Evolutionary conservation across 305 asterid genomes (phyloP).

Genomic region (Fraxinus sp.): DNA sequence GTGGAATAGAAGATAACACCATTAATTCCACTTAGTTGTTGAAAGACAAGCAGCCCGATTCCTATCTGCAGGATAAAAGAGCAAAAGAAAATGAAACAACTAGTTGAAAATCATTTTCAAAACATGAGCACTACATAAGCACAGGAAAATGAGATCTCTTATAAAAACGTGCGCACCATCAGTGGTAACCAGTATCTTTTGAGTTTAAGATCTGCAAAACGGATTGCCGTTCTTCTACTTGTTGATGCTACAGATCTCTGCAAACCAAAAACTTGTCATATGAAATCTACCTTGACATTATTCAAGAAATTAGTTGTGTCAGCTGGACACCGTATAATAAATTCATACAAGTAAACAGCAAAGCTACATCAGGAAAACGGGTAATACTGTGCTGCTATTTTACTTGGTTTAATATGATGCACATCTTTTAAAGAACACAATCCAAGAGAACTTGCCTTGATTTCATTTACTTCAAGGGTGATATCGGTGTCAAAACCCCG

Average conservation of each 20-base stretch:
- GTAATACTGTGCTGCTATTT: background rate
- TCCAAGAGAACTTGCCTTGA: constrained; percentile 51
- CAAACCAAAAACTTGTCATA: constrained; percentile 16
- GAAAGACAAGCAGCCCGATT: constrained; percentile 70
- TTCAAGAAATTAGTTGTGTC: constrained; percentile 16
- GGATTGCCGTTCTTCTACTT: constrained; percentile 67
- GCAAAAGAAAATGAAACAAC: constrained; percentile 3
- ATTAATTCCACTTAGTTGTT: constrained; percentile 78
- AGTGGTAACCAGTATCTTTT: constrained; percentile 95
- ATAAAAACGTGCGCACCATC: constrained; percentile 43
- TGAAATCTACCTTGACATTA: constrained; percentile 4
- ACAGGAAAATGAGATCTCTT: constrained; percentile 5
- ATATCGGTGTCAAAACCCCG: constrained; percentile 93
- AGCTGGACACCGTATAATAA: background rate
- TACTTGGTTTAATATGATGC: background rate
- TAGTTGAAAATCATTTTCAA: constrained; percentile 4
- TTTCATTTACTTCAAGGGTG: constrained; percentile 79
- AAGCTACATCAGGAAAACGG: background rate
- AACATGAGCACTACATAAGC: background rate
- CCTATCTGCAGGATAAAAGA: constrained; percentile 60
- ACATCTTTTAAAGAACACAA: background rate
- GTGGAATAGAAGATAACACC: constrained; percentile 89
- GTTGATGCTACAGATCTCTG: constrained; percentile 90
- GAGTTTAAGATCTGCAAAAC: constrained; percentile 70
- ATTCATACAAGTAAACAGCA: constrained; percentile 3